Evolutionary conservation across 208 protist species (phyloP), one percentile per base, ranked within the genome.

Genomic region (Acanthamoeba healyi): DNA sequence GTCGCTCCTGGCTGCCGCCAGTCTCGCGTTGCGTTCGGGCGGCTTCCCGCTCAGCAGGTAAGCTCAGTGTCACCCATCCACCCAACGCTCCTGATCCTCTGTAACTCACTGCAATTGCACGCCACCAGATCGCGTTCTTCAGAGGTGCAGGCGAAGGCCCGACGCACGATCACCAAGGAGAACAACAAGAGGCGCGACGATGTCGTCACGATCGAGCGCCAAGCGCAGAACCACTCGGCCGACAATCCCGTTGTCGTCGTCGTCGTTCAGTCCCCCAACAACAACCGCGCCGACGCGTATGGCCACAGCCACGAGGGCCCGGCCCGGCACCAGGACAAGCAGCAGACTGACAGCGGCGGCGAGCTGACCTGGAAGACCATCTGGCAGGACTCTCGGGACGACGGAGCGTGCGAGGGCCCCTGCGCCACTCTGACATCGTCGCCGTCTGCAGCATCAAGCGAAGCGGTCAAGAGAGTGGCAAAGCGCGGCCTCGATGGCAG

Each of bases 351-450:
- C 12, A 22, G 14, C 58, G 58, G 58, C 32, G 17, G 14, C 36
- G 65, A 74, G 65, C 36, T 74, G 7, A 74, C 65, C 4, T 74
- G 65, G 65, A 74, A 74, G 36, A 74, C 65, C 7, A 74, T 74
- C 29, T 74, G 65, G 65, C 24, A 74, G 65, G 61, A 15, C 14
- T n/a, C n/a, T n/a, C n/a, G n/a, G n/a, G n/a, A n/a, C n/a, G n/a
- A n/a, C n/a, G n/a, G n/a, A n/a, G 9, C 49, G 49, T 17, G 14
- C 49, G 49, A 56, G 49, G 49, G 49, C 9, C 15, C 15, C 9
- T 7, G 9, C 15, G 49, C 22, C 49, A 56, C 49, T 7, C 49
- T 56, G 49, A 56, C 49, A 17, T 56, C 49, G 32, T 12, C 19
- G 65, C 26, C 65, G 65, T 36, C 65, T 1, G 7, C 34, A 6